phyloP scores from a whole-genome alignment of 106 monocot genomes.

The Platanthera zijinensis region DNA sequence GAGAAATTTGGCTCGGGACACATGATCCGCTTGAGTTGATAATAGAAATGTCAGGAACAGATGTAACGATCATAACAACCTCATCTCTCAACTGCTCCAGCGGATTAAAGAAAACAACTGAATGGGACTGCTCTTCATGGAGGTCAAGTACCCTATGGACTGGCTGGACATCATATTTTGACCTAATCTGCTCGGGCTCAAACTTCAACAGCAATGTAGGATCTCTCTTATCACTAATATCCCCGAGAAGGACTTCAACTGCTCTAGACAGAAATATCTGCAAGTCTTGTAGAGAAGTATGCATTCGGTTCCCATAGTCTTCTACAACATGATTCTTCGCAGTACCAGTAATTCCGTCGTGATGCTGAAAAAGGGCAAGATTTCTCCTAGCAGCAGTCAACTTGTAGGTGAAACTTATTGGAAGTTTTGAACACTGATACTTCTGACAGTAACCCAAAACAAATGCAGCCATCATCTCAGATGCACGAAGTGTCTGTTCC shows the following conservation, averaged over 20 bases:
- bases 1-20: constrained; percentile 74
- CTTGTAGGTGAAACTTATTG: constrained; percentile 78
- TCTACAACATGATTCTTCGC: constrained; percentile 87
- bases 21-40: constrained; percentile 61
- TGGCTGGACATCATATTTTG: constrained; percentile 85
- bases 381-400: constrained; percentile 92
- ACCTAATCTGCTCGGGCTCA: constrained; percentile 76
- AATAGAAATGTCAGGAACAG: constrained; percentile 58
- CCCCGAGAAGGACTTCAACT: constrained; percentile 62
- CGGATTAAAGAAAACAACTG: constrained; percentile 75
- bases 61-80: constrained; percentile 74
- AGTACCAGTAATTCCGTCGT: constrained; percentile 95
- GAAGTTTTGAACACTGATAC: constrained; percentile 58
- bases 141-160: constrained; percentile 54
- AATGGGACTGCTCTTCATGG: constrained; percentile 27
- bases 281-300: constrained; percentile 75
- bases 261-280: constrained; percentile 83
- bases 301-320: constrained; percentile 92
- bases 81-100: constrained; percentile 81
- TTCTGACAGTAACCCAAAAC: constrained; percentile 81
- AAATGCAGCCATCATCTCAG: constrained; percentile 78
- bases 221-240: constrained; percentile 60
- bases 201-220: constrained; percentile 44
- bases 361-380: constrained; percentile 96
- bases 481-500: constrained; percentile 88